Percentiles rank a stretch among this genome's conserved stretches.
These are phyloP conservation scores for Aspergillus proliferans DNA, from an alignment of 2,329 filamentous ascomycete species.

Conservation along the genomic window DNA sequence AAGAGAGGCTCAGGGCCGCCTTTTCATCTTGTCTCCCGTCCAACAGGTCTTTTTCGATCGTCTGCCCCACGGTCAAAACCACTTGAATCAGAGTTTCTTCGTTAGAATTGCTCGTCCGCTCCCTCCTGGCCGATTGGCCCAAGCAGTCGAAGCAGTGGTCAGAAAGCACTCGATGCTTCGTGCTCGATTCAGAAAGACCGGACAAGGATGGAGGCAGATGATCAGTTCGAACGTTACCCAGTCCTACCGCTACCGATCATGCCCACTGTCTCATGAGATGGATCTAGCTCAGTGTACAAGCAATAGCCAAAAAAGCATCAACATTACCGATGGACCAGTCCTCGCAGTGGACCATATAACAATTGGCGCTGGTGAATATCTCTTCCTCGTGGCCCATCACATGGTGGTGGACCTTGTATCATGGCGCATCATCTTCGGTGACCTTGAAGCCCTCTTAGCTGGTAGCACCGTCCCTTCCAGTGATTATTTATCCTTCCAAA, in stretches of 20 bases:
- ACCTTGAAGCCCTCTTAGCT: background rate
- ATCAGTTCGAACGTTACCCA: background rate
- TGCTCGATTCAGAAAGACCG: slow-evolving; percentile 6
- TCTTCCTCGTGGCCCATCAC: slow-evolving; percentile 3
- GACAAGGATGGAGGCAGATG: slow-evolving; percentile 3
- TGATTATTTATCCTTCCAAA: slow-evolving; percentile 1
- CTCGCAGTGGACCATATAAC: background rate
- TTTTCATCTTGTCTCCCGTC: slow-evolving; percentile 8
- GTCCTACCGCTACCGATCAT: background rate
- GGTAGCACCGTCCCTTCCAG: background rate
- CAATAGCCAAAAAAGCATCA: background rate
- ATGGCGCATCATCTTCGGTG: slow-evolving; percentile 6
- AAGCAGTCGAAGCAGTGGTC: background rate
- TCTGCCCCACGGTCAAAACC: slow-evolving; percentile 1
- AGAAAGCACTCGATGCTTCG: slow-evolving; percentile 12
- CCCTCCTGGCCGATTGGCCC: background rate
- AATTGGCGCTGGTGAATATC: background rate
- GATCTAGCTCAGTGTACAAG: too few species aligned
- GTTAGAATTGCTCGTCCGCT: slow-evolving; percentile 2
- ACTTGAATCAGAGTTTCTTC: slow-evolving; percentile 13
- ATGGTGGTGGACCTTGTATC: slow-evolving; percentile 5
- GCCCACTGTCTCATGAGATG: background rate
- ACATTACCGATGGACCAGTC: background rate
- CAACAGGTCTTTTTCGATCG: slow-evolving; percentile 9
- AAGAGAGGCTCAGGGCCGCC: background rate